A percentile compares a stretch with the other conserved stretches of the same genome.
Conservation (phyloP, 2,329 filamentous ascomycete species). For the Seiridium unicorne region DNA sequence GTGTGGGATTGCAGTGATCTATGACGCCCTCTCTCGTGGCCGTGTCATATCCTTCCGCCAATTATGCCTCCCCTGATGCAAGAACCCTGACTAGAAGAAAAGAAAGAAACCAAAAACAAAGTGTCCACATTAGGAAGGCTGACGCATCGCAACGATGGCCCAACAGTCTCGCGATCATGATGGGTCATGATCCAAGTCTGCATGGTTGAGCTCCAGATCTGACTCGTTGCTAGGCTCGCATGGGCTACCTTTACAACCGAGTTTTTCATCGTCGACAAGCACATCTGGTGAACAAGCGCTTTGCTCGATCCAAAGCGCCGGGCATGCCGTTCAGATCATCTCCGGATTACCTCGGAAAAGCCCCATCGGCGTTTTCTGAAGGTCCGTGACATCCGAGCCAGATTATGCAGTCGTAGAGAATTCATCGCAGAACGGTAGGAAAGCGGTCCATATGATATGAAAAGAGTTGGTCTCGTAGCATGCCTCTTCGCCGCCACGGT, state of each 20-base stretch:
- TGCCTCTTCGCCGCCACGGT: neutral
- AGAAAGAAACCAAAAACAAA: slow-evolving; percentile 9
- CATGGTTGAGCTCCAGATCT: neutral
- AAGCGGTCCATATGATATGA: slow-evolving; percentile 33
- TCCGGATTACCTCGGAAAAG: slow-evolving; percentile 5
- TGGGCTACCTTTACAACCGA: neutral
- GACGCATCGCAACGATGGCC: slow-evolving; percentile 11
- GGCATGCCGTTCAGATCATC: slow-evolving; percentile 38
- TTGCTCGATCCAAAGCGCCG: slow-evolving; percentile 29
- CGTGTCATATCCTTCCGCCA: neutral
- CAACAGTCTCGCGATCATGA: neutral
- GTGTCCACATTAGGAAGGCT: slow-evolving; percentile 3
- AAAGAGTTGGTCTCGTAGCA: slow-evolving; percentile 15
- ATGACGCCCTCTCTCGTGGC: no score
- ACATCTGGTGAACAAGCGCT: slow-evolving; percentile 21
- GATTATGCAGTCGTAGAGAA: slow-evolving; percentile 31
- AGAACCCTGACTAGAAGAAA: slow-evolving; percentile 2
- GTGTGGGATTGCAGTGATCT: no score
- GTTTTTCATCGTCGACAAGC: neutral
- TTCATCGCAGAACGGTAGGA: slow-evolving; percentile 37
- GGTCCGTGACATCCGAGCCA: slow-evolving; percentile 30
- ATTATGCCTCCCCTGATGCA: neutral
- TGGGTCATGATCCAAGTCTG: neutral
- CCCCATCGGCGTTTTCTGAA: slow-evolving; percentile 15
- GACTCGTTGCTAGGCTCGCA: neutral